Conservation (phyloP, 129 eudicot species). For the Artemisia annua region DNA sequence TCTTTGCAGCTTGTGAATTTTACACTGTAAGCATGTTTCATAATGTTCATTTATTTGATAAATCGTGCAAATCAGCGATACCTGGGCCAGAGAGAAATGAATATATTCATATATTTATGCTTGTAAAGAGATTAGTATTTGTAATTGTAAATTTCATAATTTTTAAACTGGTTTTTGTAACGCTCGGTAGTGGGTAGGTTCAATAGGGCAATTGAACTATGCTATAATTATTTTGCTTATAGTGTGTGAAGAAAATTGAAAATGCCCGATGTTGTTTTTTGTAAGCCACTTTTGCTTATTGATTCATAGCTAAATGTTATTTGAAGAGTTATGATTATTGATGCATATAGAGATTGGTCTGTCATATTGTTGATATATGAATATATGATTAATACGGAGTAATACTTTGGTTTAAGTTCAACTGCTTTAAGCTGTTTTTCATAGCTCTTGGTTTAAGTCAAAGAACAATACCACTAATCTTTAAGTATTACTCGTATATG, state of each 20-base stretch:
- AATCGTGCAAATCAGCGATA: not conserved
- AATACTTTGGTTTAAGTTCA: not conserved
- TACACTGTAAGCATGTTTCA: slow-evolving; percentile 2
- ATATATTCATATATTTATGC: not conserved
- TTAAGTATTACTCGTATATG: not conserved
- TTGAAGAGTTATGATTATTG: not conserved
- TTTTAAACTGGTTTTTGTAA: no score
- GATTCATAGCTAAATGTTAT: not conserved
- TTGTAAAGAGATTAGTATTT: no score
- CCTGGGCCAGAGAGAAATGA: not conserved
- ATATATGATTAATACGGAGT: not conserved
- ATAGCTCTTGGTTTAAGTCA: not conserved
- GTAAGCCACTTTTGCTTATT: not conserved
- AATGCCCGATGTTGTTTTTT: not conserved
- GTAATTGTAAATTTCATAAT: no score
- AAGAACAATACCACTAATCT: not conserved
- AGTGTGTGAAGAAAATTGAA: not conserved
- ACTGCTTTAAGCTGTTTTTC: not conserved
- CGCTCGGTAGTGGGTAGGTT: not conserved
- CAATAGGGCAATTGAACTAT: not conserved
- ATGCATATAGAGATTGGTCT: not conserved
- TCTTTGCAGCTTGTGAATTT: not conserved
- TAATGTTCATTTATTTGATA: slow-evolving; percentile 1
- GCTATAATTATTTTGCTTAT: not conserved
- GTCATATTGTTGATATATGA: not conserved